Evolutionary conservation across 768 basidiomycete genomes (phyloP).

Genomic region (Lentinus tigrinus): DNA sequence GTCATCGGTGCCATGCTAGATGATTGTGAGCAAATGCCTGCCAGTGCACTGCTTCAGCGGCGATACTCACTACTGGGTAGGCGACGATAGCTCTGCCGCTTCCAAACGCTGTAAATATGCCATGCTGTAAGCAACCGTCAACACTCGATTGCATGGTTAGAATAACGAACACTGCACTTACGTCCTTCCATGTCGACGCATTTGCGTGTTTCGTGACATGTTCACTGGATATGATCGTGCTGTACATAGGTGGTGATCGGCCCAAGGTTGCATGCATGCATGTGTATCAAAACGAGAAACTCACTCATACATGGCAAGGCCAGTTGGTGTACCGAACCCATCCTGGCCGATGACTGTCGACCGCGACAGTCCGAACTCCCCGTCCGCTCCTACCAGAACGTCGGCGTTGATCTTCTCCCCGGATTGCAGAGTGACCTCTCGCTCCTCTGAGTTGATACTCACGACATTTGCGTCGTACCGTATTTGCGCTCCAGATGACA

Average conservation of each 20-base stretch:
- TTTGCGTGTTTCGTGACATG: constrained; percentile 4
- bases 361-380: constrained; percentile 26
- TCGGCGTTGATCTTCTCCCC: constrained; percentile 33
- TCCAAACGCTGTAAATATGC: constrained; percentile 5
- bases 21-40: neutral
- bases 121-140: constrained; percentile 1
- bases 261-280: too few relatives aligned
- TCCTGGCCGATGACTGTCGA: constrained; percentile 13
- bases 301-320: constrained; percentile 29
- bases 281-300: constrained; percentile 1
- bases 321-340: constrained; percentile 14
- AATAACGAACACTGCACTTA: neutral
- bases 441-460: constrained; percentile 19
- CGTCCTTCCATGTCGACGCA: neutral
- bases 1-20: neutral
- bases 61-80: constrained; percentile 10
- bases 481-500: constrained; percentile 25
- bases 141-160: neutral
- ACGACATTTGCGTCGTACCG: constrained; percentile 28
- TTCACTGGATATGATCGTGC: neutral
- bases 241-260: neutral
- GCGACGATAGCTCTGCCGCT: neutral
- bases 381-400: constrained; percentile 39
- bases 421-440: constrained; percentile 27
- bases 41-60: neutral